phyloP scores from a whole-genome alignment of 768 basidiomycete species.

The Austroboletus festivus region DNA sequence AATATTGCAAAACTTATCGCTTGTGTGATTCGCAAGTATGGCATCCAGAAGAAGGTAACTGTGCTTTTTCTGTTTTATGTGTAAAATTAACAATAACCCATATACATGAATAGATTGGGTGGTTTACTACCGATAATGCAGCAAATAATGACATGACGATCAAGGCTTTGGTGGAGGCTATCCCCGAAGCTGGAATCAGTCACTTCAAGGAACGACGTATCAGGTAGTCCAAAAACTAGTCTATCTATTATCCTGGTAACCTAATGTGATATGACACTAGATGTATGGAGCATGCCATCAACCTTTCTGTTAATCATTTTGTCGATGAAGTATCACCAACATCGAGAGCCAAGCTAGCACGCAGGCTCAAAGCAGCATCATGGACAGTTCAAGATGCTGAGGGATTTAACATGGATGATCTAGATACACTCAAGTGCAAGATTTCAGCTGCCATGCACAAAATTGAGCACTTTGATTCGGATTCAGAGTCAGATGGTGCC shows the following conservation, averaged over 20 bases:
- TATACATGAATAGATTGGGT: not conserved
- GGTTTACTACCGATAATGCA: conserved; percentile 2
- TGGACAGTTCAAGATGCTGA: too few species aligned
- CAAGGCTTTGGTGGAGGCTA: not conserved
- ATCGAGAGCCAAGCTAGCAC: not conserved
- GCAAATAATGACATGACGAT: not conserved
- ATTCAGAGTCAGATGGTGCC: not conserved
- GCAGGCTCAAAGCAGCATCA: not conserved
- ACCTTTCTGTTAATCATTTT: not conserved
- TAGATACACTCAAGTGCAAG: too few species aligned
- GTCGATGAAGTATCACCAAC: not conserved
- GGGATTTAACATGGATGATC: not conserved
- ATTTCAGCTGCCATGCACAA: too few species aligned
- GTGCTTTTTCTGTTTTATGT: too few species aligned
- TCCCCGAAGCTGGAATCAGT: not conserved
- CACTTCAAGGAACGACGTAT: not conserved
- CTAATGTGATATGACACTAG: too few species aligned
- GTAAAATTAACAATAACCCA: too few species aligned
- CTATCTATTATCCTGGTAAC: too few species aligned
- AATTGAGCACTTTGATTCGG: too few species aligned
- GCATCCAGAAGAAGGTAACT: not conserved
- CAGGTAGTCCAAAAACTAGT: too few species aligned
- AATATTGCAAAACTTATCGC: not conserved
- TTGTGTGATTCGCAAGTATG: not conserved
- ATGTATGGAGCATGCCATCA: not conserved